Conservation (phyloP, 768 basidiomycete species). For the Kwoniella dendrophila region DNA sequence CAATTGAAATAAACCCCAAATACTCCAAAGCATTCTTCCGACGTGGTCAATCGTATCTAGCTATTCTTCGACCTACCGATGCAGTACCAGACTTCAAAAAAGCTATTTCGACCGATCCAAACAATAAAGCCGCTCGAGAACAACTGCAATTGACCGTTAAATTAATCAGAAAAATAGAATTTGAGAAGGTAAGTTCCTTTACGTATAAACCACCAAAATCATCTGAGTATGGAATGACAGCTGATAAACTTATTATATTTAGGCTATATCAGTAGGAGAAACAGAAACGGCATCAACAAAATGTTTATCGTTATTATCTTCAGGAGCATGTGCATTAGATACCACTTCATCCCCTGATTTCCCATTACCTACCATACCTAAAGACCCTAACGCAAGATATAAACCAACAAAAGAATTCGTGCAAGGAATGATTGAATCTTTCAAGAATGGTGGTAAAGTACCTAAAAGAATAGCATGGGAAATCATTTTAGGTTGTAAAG, state of each 20-base stretch:
- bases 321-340: slow-evolving; percentile 80
- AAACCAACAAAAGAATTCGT: slow-evolving; percentile 77
- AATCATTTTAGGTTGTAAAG: slow-evolving; percentile 84
- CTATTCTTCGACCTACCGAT: slow-evolving; percentile 80
- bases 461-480: slow-evolving; percentile 92
- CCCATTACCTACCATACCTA: slow-evolving; percentile 72
- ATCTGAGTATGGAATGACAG: background rate
- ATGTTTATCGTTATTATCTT: slow-evolving; percentile 74
- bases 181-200: slow-evolving; percentile 71
- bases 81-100: slow-evolving; percentile 88
- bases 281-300: slow-evolving; percentile 76
- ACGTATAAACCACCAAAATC: background rate
- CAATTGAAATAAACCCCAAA: slow-evolving; percentile 81
- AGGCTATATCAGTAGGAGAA: slow-evolving; percentile 86
- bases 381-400: slow-evolving; percentile 61
- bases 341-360: slow-evolving; percentile 60
- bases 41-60: slow-evolving; percentile 85
- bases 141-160: slow-evolving; percentile 90
- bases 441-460: slow-evolving; percentile 90
- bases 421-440: slow-evolving; percentile 82
- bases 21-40: slow-evolving; percentile 75
- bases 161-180: slow-evolving; percentile 82
- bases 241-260: slow-evolving; percentile 10
- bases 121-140: slow-evolving; percentile 74
- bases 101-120: slow-evolving; percentile 78